phyloP scores from a whole-genome alignment of 2,329 filamentous ascomycete genomes.

The Ophiostoma novo-ulmi region DNA sequence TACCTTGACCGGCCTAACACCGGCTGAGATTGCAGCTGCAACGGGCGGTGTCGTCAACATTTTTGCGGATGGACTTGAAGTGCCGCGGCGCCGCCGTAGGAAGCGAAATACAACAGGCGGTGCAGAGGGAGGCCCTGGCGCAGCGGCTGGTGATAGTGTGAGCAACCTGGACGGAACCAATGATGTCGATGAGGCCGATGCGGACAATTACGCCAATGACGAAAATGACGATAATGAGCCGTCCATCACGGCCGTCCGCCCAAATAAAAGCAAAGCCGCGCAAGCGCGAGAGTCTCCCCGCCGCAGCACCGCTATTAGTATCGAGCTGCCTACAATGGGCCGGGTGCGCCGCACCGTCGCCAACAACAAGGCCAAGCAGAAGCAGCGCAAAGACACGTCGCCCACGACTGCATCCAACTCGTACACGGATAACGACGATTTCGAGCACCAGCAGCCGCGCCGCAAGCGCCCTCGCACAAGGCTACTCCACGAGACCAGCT shows the following conservation, averaged over 20 bases:
- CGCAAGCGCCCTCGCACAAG: constrained; percentile 19
- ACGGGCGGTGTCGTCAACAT: background rate
- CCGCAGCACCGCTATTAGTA: background rate
- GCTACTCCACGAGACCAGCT: background rate
- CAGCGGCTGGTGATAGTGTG: background rate
- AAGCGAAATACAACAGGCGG: background rate
- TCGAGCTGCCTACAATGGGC: background rate
- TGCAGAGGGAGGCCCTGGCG: background rate
- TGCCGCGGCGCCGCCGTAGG: background rate
- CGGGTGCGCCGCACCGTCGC: background rate
- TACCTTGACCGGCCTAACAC: background rate
- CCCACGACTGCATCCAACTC: background rate
- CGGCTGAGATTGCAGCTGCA: background rate
- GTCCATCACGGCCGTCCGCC: background rate
- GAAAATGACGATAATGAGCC: background rate
- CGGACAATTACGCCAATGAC: background rate
- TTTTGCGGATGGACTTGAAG: constrained; percentile 9
- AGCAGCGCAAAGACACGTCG: background rate
- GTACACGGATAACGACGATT: constrained; percentile 12
- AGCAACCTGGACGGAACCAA: background rate
- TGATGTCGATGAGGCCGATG: background rate
- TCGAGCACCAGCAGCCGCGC: constrained; percentile 13
- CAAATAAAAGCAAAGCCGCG: background rate
- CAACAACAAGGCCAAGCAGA: background rate
- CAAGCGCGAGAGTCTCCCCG: background rate